These are phyloP conservation scores for Nakazawaea anatomiae DNA, from an alignment of 805 yeast species.

Conservation along the genomic window DNA sequence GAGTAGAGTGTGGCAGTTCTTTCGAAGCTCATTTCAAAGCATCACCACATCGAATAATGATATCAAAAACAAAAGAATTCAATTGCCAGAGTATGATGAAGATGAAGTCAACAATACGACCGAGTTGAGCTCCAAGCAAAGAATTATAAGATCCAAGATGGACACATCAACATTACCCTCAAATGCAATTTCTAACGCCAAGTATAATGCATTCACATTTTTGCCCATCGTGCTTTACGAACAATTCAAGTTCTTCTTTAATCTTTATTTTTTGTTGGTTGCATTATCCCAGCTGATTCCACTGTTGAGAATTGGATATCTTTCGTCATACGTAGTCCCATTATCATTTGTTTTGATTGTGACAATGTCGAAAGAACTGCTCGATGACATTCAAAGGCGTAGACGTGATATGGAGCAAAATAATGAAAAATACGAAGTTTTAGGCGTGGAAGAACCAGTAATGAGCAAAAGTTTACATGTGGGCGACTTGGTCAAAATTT, in stretches of 20 bases:
- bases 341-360: conserved; percentile 86
- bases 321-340: conserved; percentile 91
- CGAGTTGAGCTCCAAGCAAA: conserved; percentile 16
- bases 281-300: conserved; percentile 93
- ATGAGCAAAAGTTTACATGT: conserved; percentile 65
- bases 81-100: conserved; percentile 19
- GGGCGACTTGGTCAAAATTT: conserved; percentile 77
- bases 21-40: conserved; percentile 9
- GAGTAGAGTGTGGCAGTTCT: not conserved
- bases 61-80: conserved; percentile 19
- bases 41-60: conserved; percentile 11
- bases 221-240: conserved; percentile 86
- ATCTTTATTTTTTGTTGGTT: conserved; percentile 83
- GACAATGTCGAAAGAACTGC: conserved; percentile 93
- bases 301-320: conserved; percentile 83
- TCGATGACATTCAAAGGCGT: conserved; percentile 88
- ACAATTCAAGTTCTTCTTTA: conserved; percentile 96
- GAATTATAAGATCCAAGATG: conserved; percentile 36
- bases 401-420: conserved; percentile 88
- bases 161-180: conserved; percentile 36
- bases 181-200: conserved; percentile 90
- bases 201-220: conserved; percentile 83
- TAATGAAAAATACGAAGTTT: conserved; percentile 71
- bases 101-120: conserved; percentile 3
- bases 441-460: conserved; percentile 37